Conservation (phyloP, 257 asterid genomes). For the Nicotiana knightiana region DNA sequence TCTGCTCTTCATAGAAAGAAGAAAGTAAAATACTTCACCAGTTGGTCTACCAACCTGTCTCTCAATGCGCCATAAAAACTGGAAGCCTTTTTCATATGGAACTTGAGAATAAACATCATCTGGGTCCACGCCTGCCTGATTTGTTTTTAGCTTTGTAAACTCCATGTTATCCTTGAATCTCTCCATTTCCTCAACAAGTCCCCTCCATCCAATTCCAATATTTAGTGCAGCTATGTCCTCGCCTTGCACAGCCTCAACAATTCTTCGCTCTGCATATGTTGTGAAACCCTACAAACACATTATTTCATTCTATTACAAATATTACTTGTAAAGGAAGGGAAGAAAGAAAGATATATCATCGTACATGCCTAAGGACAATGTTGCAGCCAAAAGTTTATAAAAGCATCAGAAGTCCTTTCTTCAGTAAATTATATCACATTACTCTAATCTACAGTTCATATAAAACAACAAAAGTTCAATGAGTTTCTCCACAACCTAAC, state of each 20-base stretch:
- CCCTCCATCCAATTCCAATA: slow-evolving; percentile 86
- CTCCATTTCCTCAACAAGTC: slow-evolving; percentile 62
- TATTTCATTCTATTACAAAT: not conserved
- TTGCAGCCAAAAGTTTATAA: not conserved
- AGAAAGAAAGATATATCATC: not conserved
- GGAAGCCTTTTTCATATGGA: slow-evolving; percentile 97
- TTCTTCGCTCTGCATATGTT: slow-evolving; percentile 86
- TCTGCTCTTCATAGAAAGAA: not conserved
- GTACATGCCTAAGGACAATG: not conserved
- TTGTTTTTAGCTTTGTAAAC: slow-evolving; percentile 81
- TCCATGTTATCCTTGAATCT: slow-evolving; percentile 85
- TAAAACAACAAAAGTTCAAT: not conserved
- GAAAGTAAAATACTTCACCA: not conserved
- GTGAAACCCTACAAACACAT: slow-evolving; percentile 71
- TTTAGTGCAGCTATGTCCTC: slow-evolving; percentile 63
- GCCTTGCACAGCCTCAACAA: slow-evolving; percentile 94
- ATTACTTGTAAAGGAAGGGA: not conserved
- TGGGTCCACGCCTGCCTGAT: slow-evolving; percentile 86
- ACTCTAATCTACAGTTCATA: not conserved
- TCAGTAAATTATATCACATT: not conserved
- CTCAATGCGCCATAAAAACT: slow-evolving; percentile 88
- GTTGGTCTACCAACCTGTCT: slow-evolving; percentile 50
- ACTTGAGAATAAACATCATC: slow-evolving; percentile 74
- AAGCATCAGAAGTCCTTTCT: not conserved
- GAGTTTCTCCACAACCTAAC: not conserved